Evolutionary conservation across 257 asterid species (phyloP), one percentile per base, ranked within the genome.

Genomic region (Jacaranda mimosifolia): DNA sequence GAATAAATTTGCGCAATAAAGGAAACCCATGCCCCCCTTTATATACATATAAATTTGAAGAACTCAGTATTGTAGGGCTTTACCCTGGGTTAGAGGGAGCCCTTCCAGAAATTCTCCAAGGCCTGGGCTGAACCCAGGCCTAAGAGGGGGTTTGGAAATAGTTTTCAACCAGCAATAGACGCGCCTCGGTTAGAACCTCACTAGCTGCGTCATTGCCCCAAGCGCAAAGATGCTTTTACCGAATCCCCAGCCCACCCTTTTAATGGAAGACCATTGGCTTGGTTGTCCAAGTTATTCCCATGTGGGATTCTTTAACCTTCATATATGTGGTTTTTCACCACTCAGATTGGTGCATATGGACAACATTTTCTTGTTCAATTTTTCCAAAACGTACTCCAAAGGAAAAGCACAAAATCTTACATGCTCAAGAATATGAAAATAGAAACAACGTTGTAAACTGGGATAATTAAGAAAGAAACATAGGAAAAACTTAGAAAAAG

Each of bases 61-160:
- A n/a, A n/a, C n/a, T n/a, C n/a, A n/a, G n/a, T n/a, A n/a, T 68
- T 68, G 74, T 51, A 48, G 74, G 60, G 74, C 74, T 68, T 26
- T 48, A 49, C 74, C 56, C 58, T 8, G 14, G 32, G 36, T 65
- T 40, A 45, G 6, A 46, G 58, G 56, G 56, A 67, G 73, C 40
- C 58, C 73, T 67, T 67, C 73, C 73, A 67, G 53, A 67, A 67
- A 67, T 67, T 67, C 73, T 67, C 73, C 6, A 18, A 38, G 38
- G 67, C 67, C 43, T 32, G 9, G 67, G 67, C 0, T 9, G 0
- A 60, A 3, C 67, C 67, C 17, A 36, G 17, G 68, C 68, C 68
- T 19, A 35, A 35, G 53, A 48, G 53, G 53, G 53, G 53, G 53
- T 48, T 12, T 48, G 53, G 53, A 48, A 48, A 48, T 48, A 48